Conservation (phyloP, 345 rosid genomes). For the Pugionium cornutum region DNA sequence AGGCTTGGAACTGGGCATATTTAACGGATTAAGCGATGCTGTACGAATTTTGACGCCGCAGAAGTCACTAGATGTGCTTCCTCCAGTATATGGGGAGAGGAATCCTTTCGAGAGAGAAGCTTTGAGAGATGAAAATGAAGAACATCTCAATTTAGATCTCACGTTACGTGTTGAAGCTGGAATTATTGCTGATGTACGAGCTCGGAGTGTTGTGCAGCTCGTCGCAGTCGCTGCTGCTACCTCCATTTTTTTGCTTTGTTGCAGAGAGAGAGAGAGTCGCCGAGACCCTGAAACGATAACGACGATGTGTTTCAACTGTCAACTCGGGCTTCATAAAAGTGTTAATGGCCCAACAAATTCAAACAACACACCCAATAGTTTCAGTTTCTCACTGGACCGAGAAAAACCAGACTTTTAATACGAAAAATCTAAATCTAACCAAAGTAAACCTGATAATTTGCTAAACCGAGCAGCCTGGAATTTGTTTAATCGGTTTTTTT, state of each 20-base stretch:
- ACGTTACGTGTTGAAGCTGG: conserved; percentile 34
- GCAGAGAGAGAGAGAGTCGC: conserved; percentile 21
- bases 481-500: background rate
- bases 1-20: conserved; percentile 51
- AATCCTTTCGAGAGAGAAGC: conserved; percentile 56
- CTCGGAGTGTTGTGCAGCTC: conserved; percentile 46
- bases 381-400: background rate
- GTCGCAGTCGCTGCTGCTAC: conserved; percentile 44
- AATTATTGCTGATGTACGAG: conserved; percentile 45
- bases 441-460: background rate
- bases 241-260: conserved; percentile 34
- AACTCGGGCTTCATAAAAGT: conserved; percentile 2
- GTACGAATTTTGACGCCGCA: conserved; percentile 57
- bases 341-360: background rate
- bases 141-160: conserved; percentile 36
- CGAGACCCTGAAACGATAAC: conserved; percentile 37
- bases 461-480: background rate
- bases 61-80: conserved; percentile 56
- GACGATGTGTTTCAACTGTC: conserved; percentile 3
- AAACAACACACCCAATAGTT: conserved; percentile 20
- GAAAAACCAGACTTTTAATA: background rate
- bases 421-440: background rate
- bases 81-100: conserved; percentile 47
- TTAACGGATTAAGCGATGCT: conserved; percentile 50
- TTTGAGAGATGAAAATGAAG: conserved; percentile 39